phyloP scores from a whole-genome alignment of 352 stramenopile genomes.

The Phytophthora litchii region DNA sequence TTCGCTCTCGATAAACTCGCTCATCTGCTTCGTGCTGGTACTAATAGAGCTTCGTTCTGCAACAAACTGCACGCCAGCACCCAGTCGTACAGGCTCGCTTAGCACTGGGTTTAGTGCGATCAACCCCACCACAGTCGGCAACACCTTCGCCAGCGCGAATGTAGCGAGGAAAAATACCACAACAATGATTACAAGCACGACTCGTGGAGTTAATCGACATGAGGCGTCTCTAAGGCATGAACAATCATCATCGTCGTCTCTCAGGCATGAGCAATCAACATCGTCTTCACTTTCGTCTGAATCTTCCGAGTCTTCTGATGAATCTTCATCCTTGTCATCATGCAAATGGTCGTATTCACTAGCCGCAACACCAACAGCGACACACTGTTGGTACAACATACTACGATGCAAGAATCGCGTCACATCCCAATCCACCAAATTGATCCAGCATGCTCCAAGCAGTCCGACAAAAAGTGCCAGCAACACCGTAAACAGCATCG shows the following conservation, averaged over 20 bases:
- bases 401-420: conserved; percentile 34
- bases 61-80: conserved; percentile 31
- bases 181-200: conserved; percentile 28
- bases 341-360: conserved; percentile 30
- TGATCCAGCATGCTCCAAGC: conserved; percentile 51
- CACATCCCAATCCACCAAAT: conserved; percentile 64
- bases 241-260: conserved; percentile 19
- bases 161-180: conserved; percentile 29
- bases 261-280: too few relatives aligned
- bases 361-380: conserved; percentile 4
- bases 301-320: conserved; percentile 14
- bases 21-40: conserved; percentile 30
- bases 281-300: conserved; percentile 19
- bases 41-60: conserved; percentile 17
- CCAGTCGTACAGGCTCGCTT: conserved; percentile 47
- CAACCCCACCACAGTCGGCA: conserved; percentile 57
- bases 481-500: conserved; percentile 33
- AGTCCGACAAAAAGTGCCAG: conserved; percentile 45
- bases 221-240: conserved; percentile 11
- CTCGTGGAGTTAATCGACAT: conserved; percentile 29
- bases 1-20: conserved; percentile 51
- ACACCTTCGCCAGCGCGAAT: conserved; percentile 33
- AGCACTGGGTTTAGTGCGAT: conserved; percentile 64
- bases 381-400: conserved; percentile 16
- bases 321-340: conserved; percentile 20